Base-by-base conservation (phyloP, 2,329 filamentous ascomycete species). In the Triangularia setosa region DNA sequence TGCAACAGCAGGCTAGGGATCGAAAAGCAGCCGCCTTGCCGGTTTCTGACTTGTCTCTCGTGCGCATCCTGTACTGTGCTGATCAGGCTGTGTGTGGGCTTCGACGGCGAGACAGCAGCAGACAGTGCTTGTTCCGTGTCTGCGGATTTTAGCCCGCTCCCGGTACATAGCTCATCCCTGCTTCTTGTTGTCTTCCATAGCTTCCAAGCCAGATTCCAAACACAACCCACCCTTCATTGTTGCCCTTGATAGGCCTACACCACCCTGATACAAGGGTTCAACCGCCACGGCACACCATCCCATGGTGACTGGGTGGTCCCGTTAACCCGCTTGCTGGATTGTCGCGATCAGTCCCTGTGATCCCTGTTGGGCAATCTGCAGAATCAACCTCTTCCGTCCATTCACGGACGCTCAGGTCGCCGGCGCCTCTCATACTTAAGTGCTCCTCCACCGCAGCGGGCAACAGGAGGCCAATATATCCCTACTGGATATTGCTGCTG, bases 301-400 rank as follows among this genome's bases (percentile, higher is more conserved):
- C n/a, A 58, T 12, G 16, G 48, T 18, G 54, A 56, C 12, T 44
- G 14, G 57, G 35, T 18, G n/a, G 40, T 44, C 65, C 69, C 69
- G 70, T 69, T 68, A 65, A 68, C 68, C 70, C 67, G 70, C 66
- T 64, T 65, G 65, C 62, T 66, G 61, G 69, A 69, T 67, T 67
- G 68, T 64, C 65, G 61, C 61, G 56, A 66, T 69, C 68, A 64
- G 61, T 63, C 69, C 63, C 58, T 67, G 62, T 56, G 60, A 71
- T 65, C 68, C 69, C 65, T 71, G 70, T 65, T 64, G 52, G 64
- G 64, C 68, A 69, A 69, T 71, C 65, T 72, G 67, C 69, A 69
- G 62, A 53, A 55, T 55, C 48, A 8, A 48, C 6, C 40, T 48
- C 59, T 54, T 67, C 64, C 57, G 61, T 64, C 68, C 65, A 68